Base-by-base conservation (phyloP, 2,329 filamentous ascomycete genomes). In the Scolecobasidium constrictum region DNA sequence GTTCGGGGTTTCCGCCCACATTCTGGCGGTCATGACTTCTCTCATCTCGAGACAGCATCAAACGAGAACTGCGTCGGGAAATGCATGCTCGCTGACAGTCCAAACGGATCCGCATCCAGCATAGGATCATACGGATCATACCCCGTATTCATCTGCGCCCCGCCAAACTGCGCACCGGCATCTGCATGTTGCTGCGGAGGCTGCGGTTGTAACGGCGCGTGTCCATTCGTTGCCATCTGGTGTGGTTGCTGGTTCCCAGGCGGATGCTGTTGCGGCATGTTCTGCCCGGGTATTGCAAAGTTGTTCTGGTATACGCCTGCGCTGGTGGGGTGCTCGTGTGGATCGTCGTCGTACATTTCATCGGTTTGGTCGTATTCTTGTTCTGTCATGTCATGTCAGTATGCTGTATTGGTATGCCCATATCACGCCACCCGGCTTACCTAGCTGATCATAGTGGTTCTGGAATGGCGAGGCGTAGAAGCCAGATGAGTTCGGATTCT, bases 361-460 rank as follows among this genome's bases (percentile, higher is more conserved):
- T 77, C 77, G 66, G 86, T 84, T 43, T 86, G 83, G 61, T 95
- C 88, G 67, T 95, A 96, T 70, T 96, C 90, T 73, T 94, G 87
- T 69, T 96, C 90, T 95, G 69, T 71, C 73, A 39, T 56, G 9
- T 37, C 9, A 15, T 9, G 35, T 37, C 9, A 15, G 35, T 9
- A 37, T n/a, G 13, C 13, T 17, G 18, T 11, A 36, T 12, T 16
- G 12, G 12, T 36, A 36, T 36, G 34, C 34, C 7, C 7, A 36
- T 36, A 36, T 9, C 9, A 36, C 7, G 34, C n/a, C n/a, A n/a
- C n/a, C n/a, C 57, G 73, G 72, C 87, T 84, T 86, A 83, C 90
- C 90, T 63, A 96, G 78, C 71, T 94, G 86, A 64, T 93, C 85
- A 64, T 93, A 88, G 62, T 95, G 90, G 61, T 84, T 92, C 58